Percentiles rank a stretch among this genome's conserved stretches.
These are phyloP conservation scores for Dryas drummondii DNA, from an alignment of 306 rosid species.

Conservation along the genomic window DNA sequence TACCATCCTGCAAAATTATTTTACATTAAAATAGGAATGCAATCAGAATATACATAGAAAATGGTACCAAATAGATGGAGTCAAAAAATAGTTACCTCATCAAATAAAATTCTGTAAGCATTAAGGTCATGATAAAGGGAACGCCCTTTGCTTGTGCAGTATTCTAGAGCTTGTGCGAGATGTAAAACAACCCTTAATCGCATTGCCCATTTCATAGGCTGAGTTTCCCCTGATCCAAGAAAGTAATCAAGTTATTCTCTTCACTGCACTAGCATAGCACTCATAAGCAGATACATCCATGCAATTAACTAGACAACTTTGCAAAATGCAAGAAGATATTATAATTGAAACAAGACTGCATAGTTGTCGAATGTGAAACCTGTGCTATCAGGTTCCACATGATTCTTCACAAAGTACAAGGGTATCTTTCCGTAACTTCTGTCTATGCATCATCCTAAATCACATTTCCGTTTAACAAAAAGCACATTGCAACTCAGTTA, in stretches of 20 bases:
- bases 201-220: constrained; percentile 85
- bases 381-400: not conserved
- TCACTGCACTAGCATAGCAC: not conserved
- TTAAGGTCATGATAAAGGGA: constrained; percentile 81
- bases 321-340: not conserved
- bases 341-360: not conserved
- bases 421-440: not conserved
- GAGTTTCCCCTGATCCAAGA: constrained; percentile 62
- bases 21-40: constrained; percentile 17
- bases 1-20: constrained; percentile 65
- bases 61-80: not conserved
- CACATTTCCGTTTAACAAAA: not conserved
- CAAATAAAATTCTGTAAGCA: constrained; percentile 79
- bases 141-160: constrained; percentile 81
- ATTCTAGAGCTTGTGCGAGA: constrained; percentile 85
- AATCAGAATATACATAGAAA: constrained; percentile 19
- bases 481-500: not conserved
- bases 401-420: not conserved
- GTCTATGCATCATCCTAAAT: not conserved
- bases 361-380: not conserved
- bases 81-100: constrained; percentile 47
- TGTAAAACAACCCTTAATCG: constrained; percentile 77
- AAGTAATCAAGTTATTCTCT: constrained; percentile 26
- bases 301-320: constrained; percentile 20
- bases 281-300: constrained; percentile 1